Evolutionary conservation across 768 basidiomycete genomes (phyloP).

Genomic region (Russula foetens): DNA sequence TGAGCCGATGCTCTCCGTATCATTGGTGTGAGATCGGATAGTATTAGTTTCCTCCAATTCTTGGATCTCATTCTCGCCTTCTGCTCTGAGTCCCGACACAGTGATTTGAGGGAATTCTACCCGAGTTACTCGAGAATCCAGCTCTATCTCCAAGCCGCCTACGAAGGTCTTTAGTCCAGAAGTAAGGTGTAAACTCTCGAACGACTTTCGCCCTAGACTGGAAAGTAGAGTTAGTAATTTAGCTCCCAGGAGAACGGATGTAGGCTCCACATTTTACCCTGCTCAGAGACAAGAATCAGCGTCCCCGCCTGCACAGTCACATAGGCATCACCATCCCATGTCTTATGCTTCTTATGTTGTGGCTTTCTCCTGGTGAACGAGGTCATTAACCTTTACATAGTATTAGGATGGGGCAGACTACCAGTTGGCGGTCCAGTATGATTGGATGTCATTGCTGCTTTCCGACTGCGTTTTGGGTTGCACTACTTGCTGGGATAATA

Average conservation of each 20-base stretch:
- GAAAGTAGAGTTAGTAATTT: background rate
- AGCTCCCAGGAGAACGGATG: background rate
- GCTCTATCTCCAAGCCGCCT: constrained; percentile 53
- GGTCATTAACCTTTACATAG: background rate
- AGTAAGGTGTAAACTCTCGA: constrained; percentile 46
- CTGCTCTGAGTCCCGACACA: constrained; percentile 27
- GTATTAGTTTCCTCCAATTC: constrained; percentile 5
- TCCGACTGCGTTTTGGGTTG: constrained; percentile 5
- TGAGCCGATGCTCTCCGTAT: constrained; percentile 10
- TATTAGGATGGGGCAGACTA: constrained; percentile 24
- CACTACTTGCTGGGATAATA: constrained; percentile 6
- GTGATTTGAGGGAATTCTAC: constrained; percentile 44
- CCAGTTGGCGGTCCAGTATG: constrained; percentile 69
- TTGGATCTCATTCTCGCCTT: constrained; percentile 21
- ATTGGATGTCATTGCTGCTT: constrained; percentile 22
- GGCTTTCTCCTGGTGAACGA: constrained; percentile 52
- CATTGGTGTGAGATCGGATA: constrained; percentile 3
- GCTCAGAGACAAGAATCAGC: constrained; percentile 57
- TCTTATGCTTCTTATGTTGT: constrained; percentile 70
- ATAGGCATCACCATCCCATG: constrained; percentile 78
- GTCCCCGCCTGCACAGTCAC: constrained; percentile 43
- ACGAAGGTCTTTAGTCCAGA: constrained; percentile 41
- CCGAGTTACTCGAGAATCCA: constrained; percentile 43
- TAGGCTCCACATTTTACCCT: constrained; percentile 56
- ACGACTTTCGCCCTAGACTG: constrained; percentile 55